A percentile compares a stretch with the other conserved stretches of the same genome.
Evolutionary conservation across 306 rosid genomes (phyloP).

Genomic region (Corylus heterophylla): DNA sequence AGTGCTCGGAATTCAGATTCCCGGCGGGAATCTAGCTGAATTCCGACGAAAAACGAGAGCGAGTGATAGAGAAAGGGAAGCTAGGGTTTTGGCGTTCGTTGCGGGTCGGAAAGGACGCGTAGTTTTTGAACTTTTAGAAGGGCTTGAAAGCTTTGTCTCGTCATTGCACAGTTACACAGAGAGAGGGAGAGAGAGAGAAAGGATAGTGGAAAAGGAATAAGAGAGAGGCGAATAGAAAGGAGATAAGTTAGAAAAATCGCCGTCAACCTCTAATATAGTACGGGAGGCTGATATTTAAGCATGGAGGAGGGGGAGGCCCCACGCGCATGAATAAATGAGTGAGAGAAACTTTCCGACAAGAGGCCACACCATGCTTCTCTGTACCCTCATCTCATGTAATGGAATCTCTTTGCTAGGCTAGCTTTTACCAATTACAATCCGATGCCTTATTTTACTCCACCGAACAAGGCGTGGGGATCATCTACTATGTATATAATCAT

Average conservation of each 20-base stretch:
- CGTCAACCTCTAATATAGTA: constrained; percentile 44
- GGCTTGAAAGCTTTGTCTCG: constrained; percentile 55
- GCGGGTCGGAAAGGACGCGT: constrained; percentile 63
- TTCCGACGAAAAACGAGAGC: constrained; percentile 19
- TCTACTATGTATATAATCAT: not conserved
- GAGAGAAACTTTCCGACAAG: constrained; percentile 25
- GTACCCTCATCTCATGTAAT: not conserved
- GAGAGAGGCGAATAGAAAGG: constrained; percentile 13
- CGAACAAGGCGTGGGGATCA: not conserved
- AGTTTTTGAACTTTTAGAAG: constrained; percentile 56
- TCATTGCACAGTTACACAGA: constrained; percentile 44
- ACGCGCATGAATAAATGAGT: constrained; percentile 47
- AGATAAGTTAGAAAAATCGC: constrained; percentile 68
- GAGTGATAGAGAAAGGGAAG: constrained; percentile 19
- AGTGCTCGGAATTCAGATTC: constrained; percentile 10
- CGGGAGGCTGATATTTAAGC: constrained; percentile 56
- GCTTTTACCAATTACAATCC: too few relatives aligned
- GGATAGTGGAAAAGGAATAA: constrained; percentile 1
- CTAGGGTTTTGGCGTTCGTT: constrained; percentile 64
- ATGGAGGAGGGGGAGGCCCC: constrained; percentile 34
- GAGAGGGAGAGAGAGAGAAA: constrained; percentile 11
- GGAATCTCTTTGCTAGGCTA: not conserved
- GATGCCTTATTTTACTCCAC: not conserved
- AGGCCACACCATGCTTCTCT: constrained; percentile 26
- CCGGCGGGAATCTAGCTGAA: constrained; percentile 11